phyloP scores from a whole-genome alignment of 768 basidiomycete species.

The Xanthoconium stramineum region DNA sequence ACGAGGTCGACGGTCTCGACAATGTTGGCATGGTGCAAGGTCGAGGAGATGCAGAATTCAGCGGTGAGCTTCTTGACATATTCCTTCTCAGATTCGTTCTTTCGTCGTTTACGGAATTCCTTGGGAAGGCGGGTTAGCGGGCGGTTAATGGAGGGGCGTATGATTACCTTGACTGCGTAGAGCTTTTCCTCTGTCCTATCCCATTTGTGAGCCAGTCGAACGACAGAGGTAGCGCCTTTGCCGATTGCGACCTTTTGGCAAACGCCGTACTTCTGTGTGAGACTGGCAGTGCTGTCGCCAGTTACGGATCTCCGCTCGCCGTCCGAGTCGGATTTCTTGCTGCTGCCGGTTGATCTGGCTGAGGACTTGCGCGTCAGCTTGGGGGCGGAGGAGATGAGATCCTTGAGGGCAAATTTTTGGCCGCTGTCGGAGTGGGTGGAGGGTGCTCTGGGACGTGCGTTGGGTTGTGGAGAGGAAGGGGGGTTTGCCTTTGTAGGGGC shows the following conservation, averaged over 20 bases:
- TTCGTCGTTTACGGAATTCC: constrained; percentile 98
- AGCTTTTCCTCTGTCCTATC: constrained; percentile 94
- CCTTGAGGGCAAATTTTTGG: constrained; percentile 81
- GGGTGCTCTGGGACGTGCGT: constrained; percentile 35
- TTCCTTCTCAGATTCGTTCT: constrained; percentile 98
- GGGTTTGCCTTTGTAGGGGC: constrained; percentile 20
- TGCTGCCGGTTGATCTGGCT: constrained; percentile 62
- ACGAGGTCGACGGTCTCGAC: constrained; percentile 99
- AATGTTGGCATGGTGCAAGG: constrained; percentile 88
- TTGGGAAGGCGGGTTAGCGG: constrained; percentile 28
- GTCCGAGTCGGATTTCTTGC: constrained; percentile 69
- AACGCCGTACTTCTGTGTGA: constrained; percentile 92
- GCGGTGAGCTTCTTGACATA: constrained; percentile 99
- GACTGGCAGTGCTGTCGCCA: constrained; percentile 52
- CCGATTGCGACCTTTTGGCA: constrained; percentile 97
- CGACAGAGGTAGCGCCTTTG: constrained; percentile 97
- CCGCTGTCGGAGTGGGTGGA: constrained; percentile 55
- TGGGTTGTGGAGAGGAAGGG: constrained; percentile 17
- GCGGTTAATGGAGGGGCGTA: not conserved
- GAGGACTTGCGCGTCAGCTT: constrained; percentile 73
- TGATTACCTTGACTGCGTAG: constrained; percentile 91
- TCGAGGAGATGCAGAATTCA: constrained; percentile 98
- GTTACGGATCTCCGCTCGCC: constrained; percentile 41
- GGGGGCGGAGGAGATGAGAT: constrained; percentile 69
- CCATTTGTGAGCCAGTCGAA: constrained; percentile 97